A percentile compares a stretch with the other conserved stretches of the same genome.
Evolutionary conservation across 139 green algal species (phyloP).

Genomic region (Chlorella vulgaris): DNA sequence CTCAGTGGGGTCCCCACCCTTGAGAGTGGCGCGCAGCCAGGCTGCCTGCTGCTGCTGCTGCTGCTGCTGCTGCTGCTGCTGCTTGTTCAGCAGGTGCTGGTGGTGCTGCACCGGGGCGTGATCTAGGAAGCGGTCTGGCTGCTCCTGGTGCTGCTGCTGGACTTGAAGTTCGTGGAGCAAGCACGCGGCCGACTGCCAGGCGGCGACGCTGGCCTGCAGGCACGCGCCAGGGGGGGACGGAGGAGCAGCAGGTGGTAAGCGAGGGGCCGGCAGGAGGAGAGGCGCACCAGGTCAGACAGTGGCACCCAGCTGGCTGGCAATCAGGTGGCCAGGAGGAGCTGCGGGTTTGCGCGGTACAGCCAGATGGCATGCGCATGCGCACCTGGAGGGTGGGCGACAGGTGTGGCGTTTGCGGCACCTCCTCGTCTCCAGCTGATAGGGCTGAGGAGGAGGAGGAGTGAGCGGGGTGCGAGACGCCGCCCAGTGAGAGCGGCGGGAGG

Average conservation of each 20-base stretch:
- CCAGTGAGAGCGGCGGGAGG: not conserved
- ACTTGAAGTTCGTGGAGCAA: conserved; percentile 2
- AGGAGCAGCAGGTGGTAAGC: too few relatives aligned
- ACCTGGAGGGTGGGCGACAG: conserved; percentile 11
- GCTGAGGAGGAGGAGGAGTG: conserved; percentile 17
- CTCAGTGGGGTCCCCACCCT: not conserved
- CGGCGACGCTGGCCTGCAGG: conserved; percentile 24
- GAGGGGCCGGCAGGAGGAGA: too few relatives aligned
- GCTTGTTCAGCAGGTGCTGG: not conserved
- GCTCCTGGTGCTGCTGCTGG: not conserved
- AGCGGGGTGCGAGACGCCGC: not conserved
- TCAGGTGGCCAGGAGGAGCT: too few relatives aligned
- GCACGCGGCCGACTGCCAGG: conserved; percentile 17
- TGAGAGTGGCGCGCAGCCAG: not conserved
- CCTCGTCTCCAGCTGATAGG: not conserved
- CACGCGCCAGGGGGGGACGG: not conserved
- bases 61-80: not conserved
- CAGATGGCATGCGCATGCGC: not conserved
- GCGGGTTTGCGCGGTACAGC: too few relatives aligned
- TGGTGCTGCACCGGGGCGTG: not conserved
- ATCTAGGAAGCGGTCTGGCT: not conserved
- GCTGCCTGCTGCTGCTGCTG: not conserved
- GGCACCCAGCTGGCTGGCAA: too few relatives aligned
- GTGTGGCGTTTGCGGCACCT: conserved; percentile 3
- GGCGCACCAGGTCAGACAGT: too few relatives aligned